Conservation (phyloP, 345 rosid genomes). For the Psidium friedrichsthalianum region DNA sequence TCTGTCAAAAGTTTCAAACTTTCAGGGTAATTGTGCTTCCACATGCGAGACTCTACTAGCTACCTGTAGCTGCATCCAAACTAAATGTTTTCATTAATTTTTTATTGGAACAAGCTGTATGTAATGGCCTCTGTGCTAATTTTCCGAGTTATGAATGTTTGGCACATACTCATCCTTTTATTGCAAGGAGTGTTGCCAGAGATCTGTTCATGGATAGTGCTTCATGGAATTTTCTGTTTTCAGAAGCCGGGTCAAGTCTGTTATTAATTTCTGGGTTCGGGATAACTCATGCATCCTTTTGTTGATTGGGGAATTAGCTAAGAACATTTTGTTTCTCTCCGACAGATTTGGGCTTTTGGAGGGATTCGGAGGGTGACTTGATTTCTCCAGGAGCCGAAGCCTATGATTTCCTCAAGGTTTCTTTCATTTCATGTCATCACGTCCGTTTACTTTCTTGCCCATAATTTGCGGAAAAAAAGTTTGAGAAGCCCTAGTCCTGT, state of each 20-base stretch:
- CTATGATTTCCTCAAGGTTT: neutral
- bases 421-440: neutral
- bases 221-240: neutral
- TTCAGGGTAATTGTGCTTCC: neutral
- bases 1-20: neutral
- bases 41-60: neutral
- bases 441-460: neutral
- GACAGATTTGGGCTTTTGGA: slow-evolving; percentile 96
- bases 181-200: neutral
- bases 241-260: neutral
- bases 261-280: neutral
- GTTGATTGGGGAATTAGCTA: neutral
- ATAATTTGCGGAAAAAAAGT: neutral
- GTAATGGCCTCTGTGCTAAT: neutral
- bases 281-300: neutral
- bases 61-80: neutral
- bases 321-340: neutral
- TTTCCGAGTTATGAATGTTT: neutral
- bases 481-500: neutral
- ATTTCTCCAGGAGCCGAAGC: neutral
- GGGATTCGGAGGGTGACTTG: slow-evolving; percentile 65
- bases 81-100: neutral
- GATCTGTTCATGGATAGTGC: neutral
- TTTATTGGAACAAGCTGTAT: neutral
- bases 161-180: neutral